Base-by-base conservation (phyloP, 192 early-diverging fungal species). In the Coemansia sp. region DNA sequence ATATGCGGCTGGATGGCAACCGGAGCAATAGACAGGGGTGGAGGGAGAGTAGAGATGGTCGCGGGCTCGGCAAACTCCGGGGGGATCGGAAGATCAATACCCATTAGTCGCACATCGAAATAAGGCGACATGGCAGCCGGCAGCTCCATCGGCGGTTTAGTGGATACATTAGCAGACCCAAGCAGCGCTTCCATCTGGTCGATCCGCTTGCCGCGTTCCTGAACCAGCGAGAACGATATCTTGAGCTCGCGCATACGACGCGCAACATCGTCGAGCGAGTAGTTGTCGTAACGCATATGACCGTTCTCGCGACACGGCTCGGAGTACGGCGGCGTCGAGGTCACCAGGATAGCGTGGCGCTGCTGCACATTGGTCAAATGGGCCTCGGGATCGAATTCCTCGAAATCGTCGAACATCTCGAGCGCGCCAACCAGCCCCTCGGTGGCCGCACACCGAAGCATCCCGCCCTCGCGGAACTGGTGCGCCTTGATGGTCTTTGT, bases 401-500 rank as follows among this genome's bases (percentile, higher is more conserved):
- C 73, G 61, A 78, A 83, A 50, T 83, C 76, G 64, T 83, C 81
- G 48, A 83, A 72, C 81, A 83, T 83, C 67, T 83, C 81, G 44
- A 83, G 67, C 23, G 81, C 76, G 2, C 72, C 70, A 12, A 83
- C 81, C 7, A 83, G 73, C 6, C 81, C 81, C 56, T 83, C 81
- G 3, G 76, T 79, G 9, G 73, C 67, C 11, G 81, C 81, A 42
- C 75, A 77, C 53, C 81, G 69, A 41, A 83, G 74, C 70, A 58
- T 70, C 50, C 81, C 81, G 45, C 76, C 75, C 61, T 72, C 72
- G 64, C 69, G 53, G 68, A 83, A 83, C 56, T 65, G 62, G 59
- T 83, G 81, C 9, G 70, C 73, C 61, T 83, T 83, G 15, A 83
- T 59, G 11, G 67, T 78, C 43, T 83, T 83, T 32, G 75, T 47